These are phyloP conservation scores for Asterella californica DNA, from an alignment of 225 moss, liverwort and hornwort genomes.

Conservation along the genomic window DNA sequence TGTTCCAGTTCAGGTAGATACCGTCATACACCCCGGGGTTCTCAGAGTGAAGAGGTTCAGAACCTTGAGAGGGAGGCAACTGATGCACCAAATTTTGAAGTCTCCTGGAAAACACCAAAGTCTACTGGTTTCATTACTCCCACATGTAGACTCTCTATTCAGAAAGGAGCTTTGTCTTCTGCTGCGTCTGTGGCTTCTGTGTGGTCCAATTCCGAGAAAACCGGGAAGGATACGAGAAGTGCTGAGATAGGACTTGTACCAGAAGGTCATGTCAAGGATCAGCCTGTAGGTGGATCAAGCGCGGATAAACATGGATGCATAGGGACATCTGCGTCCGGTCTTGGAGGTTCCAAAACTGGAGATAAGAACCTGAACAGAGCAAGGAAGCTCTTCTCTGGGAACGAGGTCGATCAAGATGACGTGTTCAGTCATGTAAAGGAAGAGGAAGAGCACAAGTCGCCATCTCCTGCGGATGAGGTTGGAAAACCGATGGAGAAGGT, in stretches of 20 bases:
- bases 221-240: slow-evolving; percentile 7
- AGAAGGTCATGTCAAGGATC: slow-evolving; percentile 3
- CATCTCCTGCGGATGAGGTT: slow-evolving; percentile 34
- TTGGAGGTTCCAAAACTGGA: slow-evolving; percentile 16
- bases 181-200: slow-evolving; percentile 24
- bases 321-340: slow-evolving; percentile 9
- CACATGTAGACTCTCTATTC: slow-evolving; percentile 23
- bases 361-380: slow-evolving; percentile 18
- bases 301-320: slow-evolving; percentile 6
- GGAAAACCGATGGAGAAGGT: slow-evolving; percentile 27
- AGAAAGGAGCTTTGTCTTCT: slow-evolving; percentile 22
- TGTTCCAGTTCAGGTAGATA: slow-evolving; percentile 30
- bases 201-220: slow-evolving; percentile 14
- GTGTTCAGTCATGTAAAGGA: slow-evolving; percentile 5
- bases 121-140: slow-evolving; percentile 17
- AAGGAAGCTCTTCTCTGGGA: slow-evolving; percentile 18
- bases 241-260: not conserved
- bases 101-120: slow-evolving; percentile 2
- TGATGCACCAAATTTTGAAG: slow-evolving; percentile 8
- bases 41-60: slow-evolving; percentile 34
- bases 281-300: slow-evolving; percentile 11
- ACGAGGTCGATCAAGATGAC: slow-evolving; percentile 10
- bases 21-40: slow-evolving; percentile 17
- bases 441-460: slow-evolving; percentile 7
- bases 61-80: slow-evolving; percentile 14